phyloP scores from a whole-genome alignment of 23 red algal genomes.

The Gracilariopsis chorda region DNA sequence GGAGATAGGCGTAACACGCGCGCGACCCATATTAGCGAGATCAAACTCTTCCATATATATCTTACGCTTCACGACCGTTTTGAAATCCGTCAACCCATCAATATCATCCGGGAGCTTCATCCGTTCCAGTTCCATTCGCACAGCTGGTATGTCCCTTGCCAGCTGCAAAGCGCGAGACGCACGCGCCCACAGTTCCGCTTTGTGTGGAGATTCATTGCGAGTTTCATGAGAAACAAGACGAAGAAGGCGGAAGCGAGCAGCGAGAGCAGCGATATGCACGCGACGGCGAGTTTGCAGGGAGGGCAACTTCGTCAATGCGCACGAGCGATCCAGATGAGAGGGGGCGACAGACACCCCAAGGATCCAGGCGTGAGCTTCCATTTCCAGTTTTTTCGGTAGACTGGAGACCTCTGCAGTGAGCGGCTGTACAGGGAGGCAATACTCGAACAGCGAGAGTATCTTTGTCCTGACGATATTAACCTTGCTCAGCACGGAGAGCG shows the following conservation, averaged over 20 bases:
- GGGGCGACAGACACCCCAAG: not conserved
- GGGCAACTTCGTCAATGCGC: not conserved
- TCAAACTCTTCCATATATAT: not conserved
- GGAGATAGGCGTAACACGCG: not conserved
- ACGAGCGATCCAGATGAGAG: not conserved
- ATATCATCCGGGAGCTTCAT: not conserved
- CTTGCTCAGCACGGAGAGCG: not conserved
- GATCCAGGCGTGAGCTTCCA: not conserved
- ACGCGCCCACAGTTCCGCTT: too few relatives aligned
- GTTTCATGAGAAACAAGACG: too few relatives aligned
- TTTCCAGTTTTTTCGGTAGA: not conserved
- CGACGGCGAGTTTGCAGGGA: not conserved
- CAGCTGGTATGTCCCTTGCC: not conserved
- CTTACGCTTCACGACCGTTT: not conserved
- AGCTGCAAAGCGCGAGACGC: not conserved
- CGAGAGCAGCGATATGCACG: too few relatives aligned
- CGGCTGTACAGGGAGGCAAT: not conserved
- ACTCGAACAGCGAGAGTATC: not conserved
- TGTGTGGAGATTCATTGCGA: too few relatives aligned
- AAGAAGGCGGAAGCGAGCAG: too few relatives aligned
- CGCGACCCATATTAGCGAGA: not conserved
- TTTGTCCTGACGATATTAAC: not conserved
- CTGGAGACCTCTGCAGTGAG: not conserved
- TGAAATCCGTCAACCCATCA: not conserved
- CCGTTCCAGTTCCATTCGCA: not conserved